phyloP scores from a whole-genome alignment of 257 asterid species.

The Solanum raphanifolium region DNA sequence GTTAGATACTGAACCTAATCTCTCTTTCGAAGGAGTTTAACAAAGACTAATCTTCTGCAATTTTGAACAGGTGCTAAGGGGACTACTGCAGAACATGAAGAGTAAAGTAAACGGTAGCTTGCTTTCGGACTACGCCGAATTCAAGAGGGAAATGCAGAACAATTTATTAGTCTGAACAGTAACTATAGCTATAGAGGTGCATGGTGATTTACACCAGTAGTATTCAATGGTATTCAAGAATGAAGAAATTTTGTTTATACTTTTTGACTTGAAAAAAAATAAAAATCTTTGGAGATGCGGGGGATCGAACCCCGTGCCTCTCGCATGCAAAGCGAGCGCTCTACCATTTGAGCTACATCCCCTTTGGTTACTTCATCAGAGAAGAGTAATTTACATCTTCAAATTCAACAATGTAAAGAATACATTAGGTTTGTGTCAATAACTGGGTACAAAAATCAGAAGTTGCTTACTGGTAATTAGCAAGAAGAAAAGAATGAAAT shows the following conservation, averaged over 20 bases:
- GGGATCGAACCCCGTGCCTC: conserved; percentile 99
- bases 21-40: neutral
- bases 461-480: neutral
- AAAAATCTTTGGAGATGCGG: conserved; percentile 40
- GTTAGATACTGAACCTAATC: conserved; percentile 28
- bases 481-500: neutral
- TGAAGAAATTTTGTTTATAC: neutral
- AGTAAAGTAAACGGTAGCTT: conserved; percentile 69
- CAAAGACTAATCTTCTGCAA: neutral
- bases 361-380: conserved; percentile 6
- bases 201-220: neutral
- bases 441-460: neutral
- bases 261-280: too few species aligned
- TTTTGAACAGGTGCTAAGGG: conserved; percentile 49
- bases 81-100: conserved; percentile 79
- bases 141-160: conserved; percentile 61
- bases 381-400: neutral
- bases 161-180: conserved; percentile 26
- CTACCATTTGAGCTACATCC: conserved; percentile 99
- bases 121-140: conserved; percentile 62
- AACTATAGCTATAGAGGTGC: neutral
- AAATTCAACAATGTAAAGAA: neutral
- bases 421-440: too few species aligned
- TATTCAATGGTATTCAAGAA: neutral
- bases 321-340: conserved; percentile 99